Conservation (phyloP, 352 stramenopile genomes). For the Plasmopara muralis region DNA sequence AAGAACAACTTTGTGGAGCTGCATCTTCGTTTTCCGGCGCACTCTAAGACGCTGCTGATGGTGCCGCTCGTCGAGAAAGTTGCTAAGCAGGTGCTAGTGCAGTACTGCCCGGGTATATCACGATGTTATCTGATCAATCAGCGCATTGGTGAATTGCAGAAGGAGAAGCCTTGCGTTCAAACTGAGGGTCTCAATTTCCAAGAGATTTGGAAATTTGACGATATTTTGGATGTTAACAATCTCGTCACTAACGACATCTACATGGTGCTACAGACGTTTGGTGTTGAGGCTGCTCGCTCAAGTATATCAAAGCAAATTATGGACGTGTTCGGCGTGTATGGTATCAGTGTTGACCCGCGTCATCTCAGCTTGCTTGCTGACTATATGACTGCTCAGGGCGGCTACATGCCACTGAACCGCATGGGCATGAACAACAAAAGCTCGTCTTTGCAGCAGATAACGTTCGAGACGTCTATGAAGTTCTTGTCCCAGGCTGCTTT, state of each 20-base stretch:
- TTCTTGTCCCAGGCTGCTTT: conserved; percentile 97
- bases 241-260: conserved; percentile 98
- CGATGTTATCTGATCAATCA: conserved; percentile 88
- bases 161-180: conserved; percentile 86
- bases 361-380: conserved; percentile 98
- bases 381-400: conserved; percentile 98
- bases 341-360: conserved; percentile 96
- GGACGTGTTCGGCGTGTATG: conserved; percentile 98
- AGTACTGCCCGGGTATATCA: conserved; percentile 82
- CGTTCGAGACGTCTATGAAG: conserved; percentile 99
- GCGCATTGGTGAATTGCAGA: conserved; percentile 61
- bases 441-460: conserved; percentile 98
- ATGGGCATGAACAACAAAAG: conserved; percentile 95
- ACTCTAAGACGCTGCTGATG: conserved; percentile 86
- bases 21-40: conserved; percentile 81
- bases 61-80: conserved; percentile 86
- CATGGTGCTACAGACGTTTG: conserved; percentile 94
- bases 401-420: conserved; percentile 97
- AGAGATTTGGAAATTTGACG: conserved; percentile 93
- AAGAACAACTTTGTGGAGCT: conserved; percentile 82
- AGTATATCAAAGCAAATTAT: conserved; percentile 99
- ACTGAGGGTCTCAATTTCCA: conserved; percentile 98
- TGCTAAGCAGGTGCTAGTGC: conserved; percentile 79
- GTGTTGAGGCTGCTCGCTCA: conserved; percentile 96
- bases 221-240: conserved; percentile 92